Conservation (phyloP, 768 basidiomycete genomes). For the Amanita brunnescens region DNA sequence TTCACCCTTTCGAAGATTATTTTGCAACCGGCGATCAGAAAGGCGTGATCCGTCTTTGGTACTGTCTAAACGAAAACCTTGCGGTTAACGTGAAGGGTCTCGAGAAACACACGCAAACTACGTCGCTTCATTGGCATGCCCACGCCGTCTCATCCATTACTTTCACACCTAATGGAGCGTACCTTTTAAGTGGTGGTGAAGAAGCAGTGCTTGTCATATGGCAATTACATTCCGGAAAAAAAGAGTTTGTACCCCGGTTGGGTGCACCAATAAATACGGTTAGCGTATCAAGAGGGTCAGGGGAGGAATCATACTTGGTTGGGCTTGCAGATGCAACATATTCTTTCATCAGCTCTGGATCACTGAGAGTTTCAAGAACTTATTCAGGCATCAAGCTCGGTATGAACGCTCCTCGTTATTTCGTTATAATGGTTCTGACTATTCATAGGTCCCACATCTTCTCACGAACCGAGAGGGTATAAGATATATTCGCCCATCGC, state of each 20-base stretch:
- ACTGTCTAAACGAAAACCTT: slow-evolving; percentile 66
- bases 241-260: slow-evolving; percentile 88
- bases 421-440: slow-evolving; percentile 2
- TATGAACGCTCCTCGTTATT: slow-evolving; percentile 20
- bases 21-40: slow-evolving; percentile 91
- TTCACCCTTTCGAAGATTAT: slow-evolving; percentile 85
- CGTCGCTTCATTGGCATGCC: slow-evolving; percentile 92
- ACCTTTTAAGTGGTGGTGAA: slow-evolving; percentile 89
- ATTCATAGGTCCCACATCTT: slow-evolving; percentile 22
- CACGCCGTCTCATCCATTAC: slow-evolving; percentile 82
- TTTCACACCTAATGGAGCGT: slow-evolving; percentile 88
- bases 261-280: slow-evolving; percentile 79
- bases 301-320: slow-evolving; percentile 83
- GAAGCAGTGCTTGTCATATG: slow-evolving; percentile 96
- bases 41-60: slow-evolving; percentile 87
- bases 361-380: slow-evolving; percentile 61
- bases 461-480: slow-evolving; percentile 28
- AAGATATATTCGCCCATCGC: slow-evolving; percentile 56
- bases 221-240: slow-evolving; percentile 84
- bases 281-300: slow-evolving; percentile 40
- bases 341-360: slow-evolving; percentile 63
- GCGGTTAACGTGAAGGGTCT: slow-evolving; percentile 45
- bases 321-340: slow-evolving; percentile 77
- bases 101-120: slow-evolving; percentile 77
- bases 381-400: slow-evolving; percentile 76